Conservation (phyloP, 176 grass and related monocot genomes). For the Rhynchospora pubera region DNA sequence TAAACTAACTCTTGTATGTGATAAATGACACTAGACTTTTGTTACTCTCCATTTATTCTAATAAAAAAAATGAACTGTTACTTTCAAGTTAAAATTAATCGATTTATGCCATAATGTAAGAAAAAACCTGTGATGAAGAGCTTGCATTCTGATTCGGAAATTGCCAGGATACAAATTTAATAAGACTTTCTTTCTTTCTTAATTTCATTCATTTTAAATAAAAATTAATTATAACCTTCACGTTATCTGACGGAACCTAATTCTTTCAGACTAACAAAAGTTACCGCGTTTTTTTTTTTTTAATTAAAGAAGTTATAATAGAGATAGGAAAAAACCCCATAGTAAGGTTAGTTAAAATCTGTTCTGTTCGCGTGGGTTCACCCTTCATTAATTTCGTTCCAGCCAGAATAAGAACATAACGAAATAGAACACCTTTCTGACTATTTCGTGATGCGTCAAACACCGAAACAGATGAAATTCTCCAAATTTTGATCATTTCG, state of each 20-base stretch:
- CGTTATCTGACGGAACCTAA: slow-evolving; percentile 1
- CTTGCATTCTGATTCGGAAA: neutral
- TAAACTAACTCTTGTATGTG: neutral
- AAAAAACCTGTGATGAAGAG: neutral
- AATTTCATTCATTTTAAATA: too few relatives aligned
- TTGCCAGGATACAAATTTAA: neutral
- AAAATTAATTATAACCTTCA: neutral
- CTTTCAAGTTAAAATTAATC: too few relatives aligned
- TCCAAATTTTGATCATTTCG: neutral
- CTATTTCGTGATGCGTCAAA: too few relatives aligned
- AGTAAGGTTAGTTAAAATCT: neutral
- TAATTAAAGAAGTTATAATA: too few relatives aligned
- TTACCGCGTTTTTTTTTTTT: neutral
- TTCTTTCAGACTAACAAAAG: neutral
- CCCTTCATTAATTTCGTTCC: too few relatives aligned
- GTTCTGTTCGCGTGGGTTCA: neutral
- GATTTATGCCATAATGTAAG: too few relatives aligned
- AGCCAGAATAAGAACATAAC: too few relatives aligned
- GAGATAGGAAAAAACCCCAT: too few relatives aligned
- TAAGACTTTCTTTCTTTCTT: neutral
- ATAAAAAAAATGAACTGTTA: too few relatives aligned
- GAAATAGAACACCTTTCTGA: too few relatives aligned
- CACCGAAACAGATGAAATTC: neutral
- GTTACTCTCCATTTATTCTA: too few relatives aligned
- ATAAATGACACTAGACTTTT: neutral